Percentiles rank a stretch among this genome's conserved stretches.
Evolutionary conservation across 306 rosid species (phyloP).

Genomic region (Hippophae gyantsensis): DNA sequence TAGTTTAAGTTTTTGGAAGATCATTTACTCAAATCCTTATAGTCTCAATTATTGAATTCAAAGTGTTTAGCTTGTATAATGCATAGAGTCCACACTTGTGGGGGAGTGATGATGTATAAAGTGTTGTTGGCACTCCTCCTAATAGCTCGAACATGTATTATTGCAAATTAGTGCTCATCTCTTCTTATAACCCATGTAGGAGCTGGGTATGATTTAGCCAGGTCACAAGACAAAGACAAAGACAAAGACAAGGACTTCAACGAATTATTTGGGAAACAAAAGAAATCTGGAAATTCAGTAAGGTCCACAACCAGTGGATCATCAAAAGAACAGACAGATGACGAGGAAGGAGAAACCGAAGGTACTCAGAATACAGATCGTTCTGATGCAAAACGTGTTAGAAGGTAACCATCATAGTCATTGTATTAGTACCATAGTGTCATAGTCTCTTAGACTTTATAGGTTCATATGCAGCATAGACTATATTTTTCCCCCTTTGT

Average conservation of each 20-base stretch:
- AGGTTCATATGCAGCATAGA: too few species aligned
- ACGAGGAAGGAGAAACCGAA: constrained; percentile 79
- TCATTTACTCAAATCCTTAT: too few species aligned
- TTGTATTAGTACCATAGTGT: constrained; percentile 1
- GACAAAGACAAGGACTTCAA: constrained; percentile 33
- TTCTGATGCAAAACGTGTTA: constrained; percentile 70
- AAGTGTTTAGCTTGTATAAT: too few species aligned
- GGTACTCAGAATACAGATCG: constrained; percentile 49
- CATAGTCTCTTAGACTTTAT: neutral
- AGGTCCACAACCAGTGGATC: constrained; percentile 66
- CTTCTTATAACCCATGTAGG: constrained; percentile 41
- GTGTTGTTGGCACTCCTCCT: too few species aligned
- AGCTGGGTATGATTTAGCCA: constrained; percentile 46
- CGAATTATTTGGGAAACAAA: constrained; percentile 31
- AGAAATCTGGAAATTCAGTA: constrained; percentile 27
- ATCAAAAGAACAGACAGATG: constrained; percentile 71
- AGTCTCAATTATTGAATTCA: too few species aligned
- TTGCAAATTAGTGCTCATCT: constrained; percentile 4
- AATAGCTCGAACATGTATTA: neutral
- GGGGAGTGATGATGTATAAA: too few species aligned
- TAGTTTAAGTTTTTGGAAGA: too few species aligned
- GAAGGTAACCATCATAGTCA: constrained; percentile 54
- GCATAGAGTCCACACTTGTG: too few species aligned
- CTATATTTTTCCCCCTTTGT: too few species aligned
- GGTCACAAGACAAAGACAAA: constrained; percentile 44